phyloP scores from a whole-genome alignment of 805 yeast species.

The Clavispora fructus region DNA sequence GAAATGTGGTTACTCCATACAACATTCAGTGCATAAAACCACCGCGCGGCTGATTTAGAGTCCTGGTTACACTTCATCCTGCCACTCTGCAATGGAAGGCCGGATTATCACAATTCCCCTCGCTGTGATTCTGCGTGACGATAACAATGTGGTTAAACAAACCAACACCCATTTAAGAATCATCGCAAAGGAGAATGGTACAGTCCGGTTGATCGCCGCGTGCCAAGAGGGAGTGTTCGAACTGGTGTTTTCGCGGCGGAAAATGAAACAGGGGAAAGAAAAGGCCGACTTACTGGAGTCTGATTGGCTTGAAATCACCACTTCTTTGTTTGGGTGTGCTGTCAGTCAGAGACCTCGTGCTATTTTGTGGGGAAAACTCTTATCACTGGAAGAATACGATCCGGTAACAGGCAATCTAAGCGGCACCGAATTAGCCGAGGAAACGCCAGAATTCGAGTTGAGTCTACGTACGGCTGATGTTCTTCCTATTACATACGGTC shows the following conservation, averaged over 20 bases:
- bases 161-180: slow-evolving; percentile 7
- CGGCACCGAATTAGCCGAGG: slow-evolving; percentile 16
- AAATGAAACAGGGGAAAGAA: slow-evolving; percentile 5
- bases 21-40: not conserved
- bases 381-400: slow-evolving; percentile 21
- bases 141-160: slow-evolving; percentile 5
- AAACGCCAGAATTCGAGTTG: slow-evolving; percentile 9
- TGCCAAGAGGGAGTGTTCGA: slow-evolving; percentile 16
- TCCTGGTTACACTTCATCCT: not conserved
- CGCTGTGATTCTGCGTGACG: slow-evolving; percentile 3
- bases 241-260: slow-evolving; percentile 1
- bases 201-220: slow-evolving; percentile 7
- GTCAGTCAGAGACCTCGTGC: not conserved
- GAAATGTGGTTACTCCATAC: no score
- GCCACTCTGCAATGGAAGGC: not conserved
- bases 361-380: slow-evolving; percentile 16
- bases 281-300: slow-evolving; percentile 8
- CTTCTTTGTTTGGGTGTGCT: slow-evolving; percentile 13
- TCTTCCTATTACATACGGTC: slow-evolving; percentile 10
- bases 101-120: slow-evolving; percentile 5
- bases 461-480: slow-evolving; percentile 6
- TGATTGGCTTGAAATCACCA: slow-evolving; percentile 16
- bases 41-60: not conserved
- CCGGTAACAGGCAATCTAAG: slow-evolving; percentile 18
- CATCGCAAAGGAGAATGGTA: not conserved